Conservation (phyloP, 2,329 filamentous ascomycete genomes). For the Penicillium sp. region DNA sequence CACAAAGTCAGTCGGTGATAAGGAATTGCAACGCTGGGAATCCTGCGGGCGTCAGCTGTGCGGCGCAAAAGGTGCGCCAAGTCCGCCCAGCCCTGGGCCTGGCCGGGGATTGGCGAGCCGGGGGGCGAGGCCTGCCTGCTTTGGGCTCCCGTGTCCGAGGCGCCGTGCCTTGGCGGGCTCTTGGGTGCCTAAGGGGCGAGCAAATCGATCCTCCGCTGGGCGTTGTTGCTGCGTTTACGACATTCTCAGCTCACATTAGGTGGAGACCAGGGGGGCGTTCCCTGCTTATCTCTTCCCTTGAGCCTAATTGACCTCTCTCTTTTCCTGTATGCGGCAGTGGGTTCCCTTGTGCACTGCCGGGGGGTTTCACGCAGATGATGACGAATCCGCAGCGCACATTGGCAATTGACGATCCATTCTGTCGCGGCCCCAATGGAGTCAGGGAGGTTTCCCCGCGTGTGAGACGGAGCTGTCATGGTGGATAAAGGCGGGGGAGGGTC, state of each 20-base stretch:
- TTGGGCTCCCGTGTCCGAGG: constrained; percentile 4
- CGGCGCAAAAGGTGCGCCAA: neutral
- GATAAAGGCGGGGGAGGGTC: neutral
- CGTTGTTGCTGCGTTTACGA: neutral
- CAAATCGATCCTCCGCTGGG: constrained; percentile 1
- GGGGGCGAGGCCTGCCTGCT: neutral
- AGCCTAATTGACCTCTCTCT: constrained; percentile 12
- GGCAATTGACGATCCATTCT: neutral
- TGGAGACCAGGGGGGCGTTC: constrained; percentile 34
- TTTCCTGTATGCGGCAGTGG: neutral
- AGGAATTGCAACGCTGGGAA: constrained; percentile 2
- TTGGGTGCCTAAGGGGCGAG: neutral
- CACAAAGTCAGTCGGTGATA: constrained; percentile 4
- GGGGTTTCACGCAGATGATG: neutral
- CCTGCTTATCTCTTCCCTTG: constrained; percentile 16
- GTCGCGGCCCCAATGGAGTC: neutral
- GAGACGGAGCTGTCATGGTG: neutral
- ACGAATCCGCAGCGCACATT: neutral
- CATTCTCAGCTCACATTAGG: neutral
- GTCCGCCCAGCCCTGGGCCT: neutral
- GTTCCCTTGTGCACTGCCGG: neutral
- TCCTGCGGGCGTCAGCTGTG: neutral
- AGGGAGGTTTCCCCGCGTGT: neutral
- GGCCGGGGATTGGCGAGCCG: neutral
- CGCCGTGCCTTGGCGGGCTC: neutral